Percentiles rank a stretch among this genome's conserved stretches.
phyloP scores from a whole-genome alignment of 495 filamentous ascomycete species.

The Annulohypoxylon maeteangense region DNA sequence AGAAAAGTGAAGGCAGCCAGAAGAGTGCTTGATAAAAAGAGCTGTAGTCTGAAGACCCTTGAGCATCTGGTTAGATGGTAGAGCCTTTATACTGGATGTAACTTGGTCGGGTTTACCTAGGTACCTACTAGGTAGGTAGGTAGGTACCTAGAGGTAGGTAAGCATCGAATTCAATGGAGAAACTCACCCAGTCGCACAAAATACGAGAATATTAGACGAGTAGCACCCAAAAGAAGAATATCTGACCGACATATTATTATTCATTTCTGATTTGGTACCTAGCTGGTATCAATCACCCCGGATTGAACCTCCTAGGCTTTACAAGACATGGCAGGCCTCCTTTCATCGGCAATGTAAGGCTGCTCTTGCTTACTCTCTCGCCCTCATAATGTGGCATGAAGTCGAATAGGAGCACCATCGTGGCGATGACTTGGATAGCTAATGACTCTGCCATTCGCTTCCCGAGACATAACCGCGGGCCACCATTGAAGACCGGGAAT shows the following conservation, averaged over 20 bases:
- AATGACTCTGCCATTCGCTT: slow-evolving; percentile 70
- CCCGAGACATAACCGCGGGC: slow-evolving; percentile 65
- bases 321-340: slow-evolving; percentile 63
- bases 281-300: not conserved
- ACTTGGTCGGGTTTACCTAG: too few species aligned
- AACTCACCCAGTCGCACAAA: too few species aligned
- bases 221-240: not conserved
- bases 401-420: slow-evolving; percentile 59
- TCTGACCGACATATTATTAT: too few species aligned
- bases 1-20: not conserved
- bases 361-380: slow-evolving; percentile 64
- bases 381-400: slow-evolving; percentile 55
- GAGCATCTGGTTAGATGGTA: not conserved
- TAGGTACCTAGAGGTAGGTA: too few species aligned
- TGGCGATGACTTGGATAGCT: slow-evolving; percentile 62
- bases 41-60: not conserved
- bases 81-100: too few species aligned
- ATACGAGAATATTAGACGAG: not conserved
- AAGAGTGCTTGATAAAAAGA: not conserved
- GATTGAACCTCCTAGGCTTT: slow-evolving; percentile 23
- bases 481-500: slow-evolving; percentile 71
- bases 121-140: too few species aligned
- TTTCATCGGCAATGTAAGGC: slow-evolving; percentile 70
- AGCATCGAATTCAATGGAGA: too few species aligned
- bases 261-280: not conserved